Evolutionary conservation across 768 basidiomycete genomes (phyloP), one percentile per base, ranked within the genome.

Genomic region (Holtermannia corniformis): DNA sequence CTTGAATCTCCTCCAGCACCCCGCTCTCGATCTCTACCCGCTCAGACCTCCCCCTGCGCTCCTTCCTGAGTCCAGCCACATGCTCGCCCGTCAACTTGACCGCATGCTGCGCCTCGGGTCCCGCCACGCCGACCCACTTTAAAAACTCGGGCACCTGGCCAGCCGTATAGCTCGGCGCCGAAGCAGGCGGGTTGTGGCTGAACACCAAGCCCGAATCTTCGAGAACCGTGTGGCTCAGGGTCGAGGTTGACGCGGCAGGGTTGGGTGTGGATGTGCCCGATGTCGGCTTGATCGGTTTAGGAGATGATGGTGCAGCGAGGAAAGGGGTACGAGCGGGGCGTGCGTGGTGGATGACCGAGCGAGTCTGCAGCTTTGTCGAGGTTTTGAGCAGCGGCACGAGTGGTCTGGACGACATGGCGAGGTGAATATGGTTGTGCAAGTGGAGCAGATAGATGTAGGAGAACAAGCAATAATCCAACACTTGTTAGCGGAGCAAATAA

Each of bases 141-240:
- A 72, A 21, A 16, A 72, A 40, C n/a, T 52, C 47, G 3, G 71
- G 68, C 1, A 66, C 54, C 3, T 45, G 42, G 0, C 71, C 71
- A 11, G 61, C 63, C 4, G 62, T 65, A 26, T 68, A 72, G 11
- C 41, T 56, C 20, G 68, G 68, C 5, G 63, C 57, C 5, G 67
- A 57, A 12, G 71, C 57, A 7, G 71, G 68, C 5, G 71, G 71
- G 2, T 67, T 62, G 46, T 72, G 62, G 41, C 70, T 67, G 40
- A 70, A 60, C 28, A 58, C 62, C 37, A 69, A 27, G 1, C 51
- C 52, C 23, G 63, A 41, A 43, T 57, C 57, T 22, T 44, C 28
- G 14, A 67, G 50, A 27, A 20, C 1, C 11, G 51, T 32, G 5
- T 52, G 32, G 1, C 5, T 1, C n/a, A 43, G 14, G 5, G 51